Base-by-base conservation (phyloP, 805 yeast genomes). In the Saccharomycopsis guyanensis region DNA sequence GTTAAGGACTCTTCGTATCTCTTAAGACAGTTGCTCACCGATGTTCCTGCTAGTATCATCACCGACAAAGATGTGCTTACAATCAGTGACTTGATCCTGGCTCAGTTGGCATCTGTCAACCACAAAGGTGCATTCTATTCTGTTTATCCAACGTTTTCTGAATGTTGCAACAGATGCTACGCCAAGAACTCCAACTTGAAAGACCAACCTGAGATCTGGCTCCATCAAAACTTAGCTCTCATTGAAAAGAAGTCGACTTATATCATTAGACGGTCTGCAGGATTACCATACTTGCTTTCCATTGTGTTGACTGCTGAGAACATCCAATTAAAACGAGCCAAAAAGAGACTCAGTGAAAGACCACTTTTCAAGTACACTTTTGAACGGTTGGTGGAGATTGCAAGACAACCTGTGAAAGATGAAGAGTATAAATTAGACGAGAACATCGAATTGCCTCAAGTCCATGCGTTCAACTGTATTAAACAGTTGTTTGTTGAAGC, bases 71-170 rank as follows among this genome's bases (percentile, higher is more conserved):
- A 60, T 32, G 38, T 69, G 32, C 23, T 51, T 1, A 43, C 53
- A 15, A 57, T 68, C 16, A 86, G 93, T 8, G 70, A 73, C 1
- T 56, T 81, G 4, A 60, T 86, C 2, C 69, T 83, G 47, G 72
- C 66, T 8, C 95, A 88, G 58, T 65, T 93, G 31, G 72, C 86
- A 2, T 69, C 78, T 0, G 81, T 89, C 18, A 76, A 89, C 38
- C 97, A 93, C 56, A 73, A 94, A 51, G 97, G 97, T 27, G 96
- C 97, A 0, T 86, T 91, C 52, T 81, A 94, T 7, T 80, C 97
- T 0, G 82, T 89, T 0, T 80, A 85, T 52, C 96, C 96, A 3
- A 75, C 93, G 0, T 86, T 84, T 55, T 71, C 79, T 12, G 70
- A 78, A 4, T 73, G 81, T 46, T 86, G 96, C 54, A 52, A 63